Percentiles rank a stretch among this genome's conserved stretches.
These are phyloP conservation scores for Xylaria scruposa DNA, from an alignment of 495 filamentous ascomycete species.

Conservation along the genomic window DNA sequence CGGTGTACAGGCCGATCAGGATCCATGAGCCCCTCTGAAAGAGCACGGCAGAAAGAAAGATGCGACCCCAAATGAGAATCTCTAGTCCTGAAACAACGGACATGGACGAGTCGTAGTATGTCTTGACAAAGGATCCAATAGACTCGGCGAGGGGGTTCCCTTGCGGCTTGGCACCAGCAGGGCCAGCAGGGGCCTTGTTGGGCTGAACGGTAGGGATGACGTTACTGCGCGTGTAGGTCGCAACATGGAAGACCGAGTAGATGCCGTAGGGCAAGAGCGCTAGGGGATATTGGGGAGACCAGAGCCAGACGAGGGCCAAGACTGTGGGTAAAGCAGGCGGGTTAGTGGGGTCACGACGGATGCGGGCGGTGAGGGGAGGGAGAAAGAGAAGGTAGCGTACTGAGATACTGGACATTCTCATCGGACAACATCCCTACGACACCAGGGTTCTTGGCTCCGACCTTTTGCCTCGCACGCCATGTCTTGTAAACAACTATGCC, in stretches of 20 bases:
- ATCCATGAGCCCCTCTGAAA: constrained; percentile 93
- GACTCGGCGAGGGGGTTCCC: constrained; percentile 74
- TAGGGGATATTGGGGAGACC: constrained; percentile 84
- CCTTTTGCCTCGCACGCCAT: constrained; percentile 78
- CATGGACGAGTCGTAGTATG: constrained; percentile 94
- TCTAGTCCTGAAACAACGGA: constrained; percentile 78
- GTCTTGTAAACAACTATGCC: constrained; percentile 99
- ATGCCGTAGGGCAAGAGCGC: constrained; percentile 94
- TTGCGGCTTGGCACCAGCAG: constrained; percentile 65
- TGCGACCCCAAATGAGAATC: constrained; percentile 80
- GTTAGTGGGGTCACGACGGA: constrained; percentile 22
- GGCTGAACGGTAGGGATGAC: constrained; percentile 69
- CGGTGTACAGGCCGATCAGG: constrained; percentile 81
- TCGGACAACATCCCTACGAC: constrained; percentile 72
- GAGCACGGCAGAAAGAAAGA: constrained; percentile 77
- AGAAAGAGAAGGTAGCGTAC: constrained; percentile 60
- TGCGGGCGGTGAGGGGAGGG: constrained; percentile 19
- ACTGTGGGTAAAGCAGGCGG: constrained; percentile 52
- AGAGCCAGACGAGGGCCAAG: constrained; percentile 96
- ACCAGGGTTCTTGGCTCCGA: constrained; percentile 63
- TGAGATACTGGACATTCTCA: constrained; percentile 97
- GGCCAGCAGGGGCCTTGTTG: constrained; percentile 53
- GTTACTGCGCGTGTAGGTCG: constrained; percentile 78
- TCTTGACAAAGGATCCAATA: constrained; percentile 93
- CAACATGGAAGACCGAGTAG: constrained; percentile 97